A percentile compares a stretch with the other conserved stretches of the same genome.
phyloP scores from a whole-genome alignment of 148 eudicot genomes.

The Agrostemma githago region DNA sequence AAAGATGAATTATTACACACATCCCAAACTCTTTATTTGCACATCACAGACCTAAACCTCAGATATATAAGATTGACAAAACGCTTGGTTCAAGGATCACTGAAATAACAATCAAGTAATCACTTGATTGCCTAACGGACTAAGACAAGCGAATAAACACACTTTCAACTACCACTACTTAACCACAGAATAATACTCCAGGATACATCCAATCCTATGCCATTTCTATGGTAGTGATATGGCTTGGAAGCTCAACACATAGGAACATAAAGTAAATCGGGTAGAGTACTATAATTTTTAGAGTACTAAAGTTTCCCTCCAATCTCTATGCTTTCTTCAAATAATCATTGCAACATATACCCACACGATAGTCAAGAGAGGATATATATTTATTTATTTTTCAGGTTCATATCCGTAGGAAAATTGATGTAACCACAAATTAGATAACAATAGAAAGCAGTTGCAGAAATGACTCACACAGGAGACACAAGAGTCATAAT shows the following conservation, averaged over 20 bases:
- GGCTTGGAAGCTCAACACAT: not conserved
- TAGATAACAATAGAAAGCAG: not conserved
- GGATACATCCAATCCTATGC: not conserved
- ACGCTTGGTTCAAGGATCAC: not conserved
- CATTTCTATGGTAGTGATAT: not conserved
- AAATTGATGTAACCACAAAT: conserved; percentile 9
- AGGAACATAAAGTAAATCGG: not conserved
- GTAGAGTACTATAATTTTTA: not conserved
- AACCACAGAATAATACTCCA: not conserved
- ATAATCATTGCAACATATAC: not conserved
- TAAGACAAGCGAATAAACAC: not conserved
- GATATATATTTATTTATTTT: too few species aligned
- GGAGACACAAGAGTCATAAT: conserved; percentile 87
- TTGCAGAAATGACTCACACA: conserved; percentile 47
- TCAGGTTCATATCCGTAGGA: not conserved
- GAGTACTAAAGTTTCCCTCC: not conserved
- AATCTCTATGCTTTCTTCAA: not conserved
- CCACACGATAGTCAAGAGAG: not conserved
- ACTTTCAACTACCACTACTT: not conserved
- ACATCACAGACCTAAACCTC: conserved; percentile 1
- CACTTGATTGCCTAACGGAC: not conserved
- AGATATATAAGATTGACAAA: not conserved
- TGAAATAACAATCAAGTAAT: not conserved
- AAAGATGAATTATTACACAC: not conserved
- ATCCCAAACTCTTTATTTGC: not conserved